A percentile compares a stretch with the other conserved stretches of the same genome.
These are phyloP conservation scores for Elymus sibiricus DNA, from an alignment of 176 grass and related monocot genomes.

Conservation along the genomic window DNA sequence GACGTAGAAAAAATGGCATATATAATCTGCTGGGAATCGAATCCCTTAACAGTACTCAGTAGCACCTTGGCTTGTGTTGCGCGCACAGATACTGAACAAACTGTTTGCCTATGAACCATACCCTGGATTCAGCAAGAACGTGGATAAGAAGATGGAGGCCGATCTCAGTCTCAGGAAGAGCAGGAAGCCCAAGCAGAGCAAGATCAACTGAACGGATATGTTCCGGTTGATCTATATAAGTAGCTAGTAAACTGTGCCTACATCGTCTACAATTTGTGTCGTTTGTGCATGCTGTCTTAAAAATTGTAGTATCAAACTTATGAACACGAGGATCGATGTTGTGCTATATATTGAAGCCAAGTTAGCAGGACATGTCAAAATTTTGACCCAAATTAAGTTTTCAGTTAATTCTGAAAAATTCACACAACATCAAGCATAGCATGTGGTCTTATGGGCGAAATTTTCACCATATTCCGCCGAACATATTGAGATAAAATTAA, in stretches of 20 bases:
- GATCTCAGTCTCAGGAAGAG: conserved; percentile 34
- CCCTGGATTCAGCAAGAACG: conserved; percentile 75
- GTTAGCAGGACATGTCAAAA: too few species aligned
- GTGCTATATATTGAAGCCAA: background rate
- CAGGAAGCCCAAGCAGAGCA: conserved; percentile 43
- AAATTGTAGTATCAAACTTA: background rate
- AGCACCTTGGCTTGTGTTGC: background rate
- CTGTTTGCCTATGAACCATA: conserved; percentile 82
- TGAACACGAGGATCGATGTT: background rate
- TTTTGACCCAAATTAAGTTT: too few species aligned
- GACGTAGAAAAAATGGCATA: too few species aligned
- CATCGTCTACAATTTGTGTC: background rate
- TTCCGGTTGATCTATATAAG: background rate
- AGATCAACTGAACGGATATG: conserved; percentile 31
- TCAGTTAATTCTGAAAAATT: too few species aligned
- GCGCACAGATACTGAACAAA: conserved; percentile 58
- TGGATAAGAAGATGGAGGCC: conserved; percentile 61
- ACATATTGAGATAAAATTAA: too few species aligned
- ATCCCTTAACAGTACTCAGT: background rate
- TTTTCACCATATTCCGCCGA: too few species aligned
- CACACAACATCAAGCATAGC: too few species aligned
- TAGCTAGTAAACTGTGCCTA: background rate
- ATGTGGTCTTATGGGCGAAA: too few species aligned
- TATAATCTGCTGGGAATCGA: background rate
- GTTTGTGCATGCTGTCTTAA: background rate